Evolutionary conservation across 176 grass and related monocot species (phyloP).

Genomic region (Avena sativa): DNA sequence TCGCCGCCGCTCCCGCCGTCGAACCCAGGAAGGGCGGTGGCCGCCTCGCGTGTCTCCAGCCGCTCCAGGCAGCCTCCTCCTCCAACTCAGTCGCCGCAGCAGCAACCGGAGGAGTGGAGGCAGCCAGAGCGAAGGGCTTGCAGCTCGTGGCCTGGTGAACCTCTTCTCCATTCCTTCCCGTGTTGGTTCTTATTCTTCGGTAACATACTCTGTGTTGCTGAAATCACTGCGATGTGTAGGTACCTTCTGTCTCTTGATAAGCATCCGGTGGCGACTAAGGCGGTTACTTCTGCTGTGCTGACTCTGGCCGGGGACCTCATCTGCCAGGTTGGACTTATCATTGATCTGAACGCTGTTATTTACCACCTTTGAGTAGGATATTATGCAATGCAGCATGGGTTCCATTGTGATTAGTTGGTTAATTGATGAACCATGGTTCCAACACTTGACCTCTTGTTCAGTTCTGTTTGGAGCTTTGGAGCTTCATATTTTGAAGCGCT

Average conservation of each 20-base stretch:
- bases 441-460: background rate
- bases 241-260: constrained; percentile 13
- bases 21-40: background rate
- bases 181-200: background rate
- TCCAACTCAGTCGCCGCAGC: background rate
- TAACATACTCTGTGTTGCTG: background rate
- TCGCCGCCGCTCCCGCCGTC: background rate
- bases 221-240: background rate
- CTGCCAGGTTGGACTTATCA: constrained; percentile 55
- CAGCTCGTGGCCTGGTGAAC: constrained; percentile 18
- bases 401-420: background rate
- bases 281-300: constrained; percentile 63
- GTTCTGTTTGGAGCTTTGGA: background rate
- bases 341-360: background rate
- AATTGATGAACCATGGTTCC: background rate
- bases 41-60: constrained; percentile 4
- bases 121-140: background rate
- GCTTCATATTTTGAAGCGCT: background rate
- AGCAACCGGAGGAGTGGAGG: background rate
- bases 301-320: constrained; percentile 71
- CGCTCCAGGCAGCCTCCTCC: constrained; percentile 3
- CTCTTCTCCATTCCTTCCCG: background rate
- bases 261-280: constrained; percentile 60
- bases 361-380: background rate
- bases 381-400: constrained; percentile 18